phyloP scores from a whole-genome alignment of 768 basidiomycete species.

The Trametes villosa region DNA sequence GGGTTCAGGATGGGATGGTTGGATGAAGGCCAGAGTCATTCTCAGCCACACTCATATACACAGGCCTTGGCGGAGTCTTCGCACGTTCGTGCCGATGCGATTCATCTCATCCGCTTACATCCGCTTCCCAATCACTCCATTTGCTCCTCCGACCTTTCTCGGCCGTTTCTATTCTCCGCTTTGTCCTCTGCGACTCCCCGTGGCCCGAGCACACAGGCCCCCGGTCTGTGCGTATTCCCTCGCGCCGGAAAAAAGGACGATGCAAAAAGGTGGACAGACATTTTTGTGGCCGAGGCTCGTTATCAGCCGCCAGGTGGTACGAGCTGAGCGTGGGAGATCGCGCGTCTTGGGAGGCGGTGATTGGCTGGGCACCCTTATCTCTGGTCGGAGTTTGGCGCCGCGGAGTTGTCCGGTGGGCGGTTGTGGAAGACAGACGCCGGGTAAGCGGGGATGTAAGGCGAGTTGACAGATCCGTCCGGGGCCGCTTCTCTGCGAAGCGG shows the following conservation, averaged over 20 bases:
- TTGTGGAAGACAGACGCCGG: neutral
- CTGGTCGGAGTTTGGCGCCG: slow-evolving; percentile 3
- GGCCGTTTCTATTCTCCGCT: neutral
- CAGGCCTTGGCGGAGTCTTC: slow-evolving; percentile 20
- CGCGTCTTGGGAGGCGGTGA: slow-evolving; percentile 1
- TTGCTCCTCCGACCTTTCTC: slow-evolving; percentile 8
- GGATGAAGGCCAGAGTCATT: slow-evolving; percentile 18
- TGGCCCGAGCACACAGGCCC: neutral
- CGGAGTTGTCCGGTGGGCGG: slow-evolving; percentile 1
- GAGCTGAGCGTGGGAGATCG: slow-evolving; percentile 6
- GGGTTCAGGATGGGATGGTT: neutral
- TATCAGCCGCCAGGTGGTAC: slow-evolving; percentile 12
- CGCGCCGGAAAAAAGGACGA: neutral
- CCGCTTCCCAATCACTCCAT: slow-evolving; percentile 15
- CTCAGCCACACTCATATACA: slow-evolving; percentile 23
- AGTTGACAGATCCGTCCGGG: slow-evolving; percentile 4
- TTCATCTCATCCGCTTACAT: slow-evolving; percentile 20
- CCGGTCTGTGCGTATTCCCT: neutral
- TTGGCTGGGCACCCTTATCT: slow-evolving; percentile 19
- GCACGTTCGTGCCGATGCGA: slow-evolving; percentile 24
- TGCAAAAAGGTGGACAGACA: neutral
- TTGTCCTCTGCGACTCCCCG: neutral
- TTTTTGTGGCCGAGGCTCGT: slow-evolving; percentile 4
- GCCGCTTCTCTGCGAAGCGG: neutral
- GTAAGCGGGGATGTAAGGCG: neutral